A percentile compares a stretch with the other conserved stretches of the same genome.
Evolutionary conservation across 768 basidiomycete species (phyloP).

Genomic region (Mrakia frigida): DNA sequence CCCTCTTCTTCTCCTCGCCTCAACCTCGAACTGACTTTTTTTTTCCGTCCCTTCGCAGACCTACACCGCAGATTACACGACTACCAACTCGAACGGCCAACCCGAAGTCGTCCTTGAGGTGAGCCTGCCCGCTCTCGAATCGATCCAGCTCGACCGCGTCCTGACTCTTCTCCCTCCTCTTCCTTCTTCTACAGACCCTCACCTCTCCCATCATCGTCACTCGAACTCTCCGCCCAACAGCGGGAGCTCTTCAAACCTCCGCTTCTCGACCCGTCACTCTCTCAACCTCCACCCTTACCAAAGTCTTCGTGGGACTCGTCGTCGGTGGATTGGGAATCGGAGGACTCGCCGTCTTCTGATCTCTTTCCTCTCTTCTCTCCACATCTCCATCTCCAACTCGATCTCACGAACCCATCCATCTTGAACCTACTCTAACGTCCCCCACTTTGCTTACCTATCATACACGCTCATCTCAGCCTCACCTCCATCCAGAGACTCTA

Average conservation of each 20-base stretch:
- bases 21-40: neutral
- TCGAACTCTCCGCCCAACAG: neutral
- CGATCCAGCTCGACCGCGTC: neutral
- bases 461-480: no score
- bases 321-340: neutral
- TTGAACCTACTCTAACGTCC: no score
- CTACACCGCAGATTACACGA: neutral
- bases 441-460: no score
- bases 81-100: neutral
- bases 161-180: neutral
- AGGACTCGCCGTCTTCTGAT: neutral
- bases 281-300: neutral
- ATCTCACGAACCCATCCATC: no score
- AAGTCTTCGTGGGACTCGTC: neutral
- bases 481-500: no score
- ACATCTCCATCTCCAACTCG: no score
- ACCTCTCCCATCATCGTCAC: slow-evolving; percentile 2
- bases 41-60: neutral
- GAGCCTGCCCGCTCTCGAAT: neutral
- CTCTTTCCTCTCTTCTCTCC: no score
- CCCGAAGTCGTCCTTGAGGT: neutral
- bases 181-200: neutral
- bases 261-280: neutral
- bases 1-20: neutral
- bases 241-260: neutral